Percentiles rank a stretch among this genome's conserved stretches.
phyloP scores from a whole-genome alignment of 768 basidiomycete genomes.

The Fistulinella prunicolor region DNA sequence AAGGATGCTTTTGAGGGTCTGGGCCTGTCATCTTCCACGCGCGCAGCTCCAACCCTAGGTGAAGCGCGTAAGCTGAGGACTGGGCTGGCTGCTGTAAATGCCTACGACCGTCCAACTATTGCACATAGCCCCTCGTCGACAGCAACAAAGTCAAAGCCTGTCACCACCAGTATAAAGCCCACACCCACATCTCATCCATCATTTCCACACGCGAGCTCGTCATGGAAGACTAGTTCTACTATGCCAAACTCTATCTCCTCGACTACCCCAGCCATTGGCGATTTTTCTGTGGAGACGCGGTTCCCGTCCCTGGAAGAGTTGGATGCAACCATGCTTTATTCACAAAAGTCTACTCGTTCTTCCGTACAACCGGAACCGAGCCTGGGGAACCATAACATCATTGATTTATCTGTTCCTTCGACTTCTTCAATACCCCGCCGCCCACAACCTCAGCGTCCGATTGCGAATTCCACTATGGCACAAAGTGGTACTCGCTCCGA shows the following conservation, averaged over 20 bases:
- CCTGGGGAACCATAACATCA: constrained; percentile 13
- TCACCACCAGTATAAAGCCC: constrained; percentile 17
- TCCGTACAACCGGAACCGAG: constrained; percentile 15
- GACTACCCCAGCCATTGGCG: constrained; percentile 34
- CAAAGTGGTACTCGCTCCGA: constrained; percentile 51
- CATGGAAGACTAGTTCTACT: constrained; percentile 19
- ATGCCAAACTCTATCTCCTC: constrained; percentile 38
- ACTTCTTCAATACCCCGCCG: constrained; percentile 23
- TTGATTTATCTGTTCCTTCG: constrained; percentile 23
- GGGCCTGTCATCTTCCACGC: constrained; percentile 45
- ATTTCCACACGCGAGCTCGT: constrained; percentile 11
- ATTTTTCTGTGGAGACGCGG: constrained; percentile 60
- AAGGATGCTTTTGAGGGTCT: constrained; percentile 83
- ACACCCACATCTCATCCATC: constrained; percentile 32
- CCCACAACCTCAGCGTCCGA: constrained; percentile 18
- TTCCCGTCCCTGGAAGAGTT: constrained; percentile 89
- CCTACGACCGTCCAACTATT: constrained; percentile 26
- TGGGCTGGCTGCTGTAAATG: constrained; percentile 55
- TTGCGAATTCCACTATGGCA: constrained; percentile 7
- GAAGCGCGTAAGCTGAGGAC: constrained; percentile 73
- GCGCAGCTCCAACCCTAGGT: constrained; percentile 63
- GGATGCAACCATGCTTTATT: constrained; percentile 49
- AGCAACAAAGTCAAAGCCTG: constrained; percentile 19
- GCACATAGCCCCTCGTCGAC: constrained; percentile 14
- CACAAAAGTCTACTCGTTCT: constrained; percentile 22